Base-by-base conservation (phyloP, 148 eudicot species). In the Polygonum aviculare region DNA sequence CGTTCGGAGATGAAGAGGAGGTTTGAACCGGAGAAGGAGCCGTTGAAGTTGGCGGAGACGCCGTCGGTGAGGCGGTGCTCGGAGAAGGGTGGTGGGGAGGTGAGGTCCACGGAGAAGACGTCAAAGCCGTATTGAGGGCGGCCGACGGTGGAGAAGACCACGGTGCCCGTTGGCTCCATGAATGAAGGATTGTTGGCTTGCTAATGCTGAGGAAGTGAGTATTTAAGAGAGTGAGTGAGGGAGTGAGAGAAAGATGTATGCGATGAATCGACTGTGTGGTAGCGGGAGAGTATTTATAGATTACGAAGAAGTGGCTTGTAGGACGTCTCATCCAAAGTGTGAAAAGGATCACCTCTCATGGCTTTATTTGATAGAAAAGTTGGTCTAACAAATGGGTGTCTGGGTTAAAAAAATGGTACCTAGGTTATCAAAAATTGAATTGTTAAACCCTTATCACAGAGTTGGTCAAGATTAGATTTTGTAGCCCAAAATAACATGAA, bases 61-160 rank as follows among this genome's bases (percentile, higher is more conserved):
- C 86, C 86, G 62, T 93, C 98, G 10, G 94, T 88, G 79, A 93
- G 88, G 80, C 86, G 86, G 77, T 7, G 78, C 49, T 90, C 89
- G 14, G 80, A 7, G 67, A 31, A 15, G 19, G 49, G 41, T 8
- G 39, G 19, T 69, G 72, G 45, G 48, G 54, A 14, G 55, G 26
- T 10, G 67, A 87, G 84, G 26, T 71, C 51, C 79, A 85, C 33
- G 22, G 91, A 87, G 88, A 87, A 92, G 51, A 88, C 69, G 72
- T 92, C 97, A 77, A 89, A 89, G 57, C 91, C 93, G 78, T 84
- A 91, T 15, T 84, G 69, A n/a, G 80, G 26, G 39, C 90, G 82
- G 79, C 93, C 92, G 0, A 91, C 82, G 77, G 93, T 84, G 78
- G 89, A 59, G 89, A 86, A 91, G 69, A 85, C 44, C 77, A 91